A percentile compares a stretch with the other conserved stretches of the same genome.
These are phyloP conservation scores for Aureobasidium sp. DNA, from an alignment of 2,329 filamentous ascomycete species.

Conservation along the genomic window DNA sequence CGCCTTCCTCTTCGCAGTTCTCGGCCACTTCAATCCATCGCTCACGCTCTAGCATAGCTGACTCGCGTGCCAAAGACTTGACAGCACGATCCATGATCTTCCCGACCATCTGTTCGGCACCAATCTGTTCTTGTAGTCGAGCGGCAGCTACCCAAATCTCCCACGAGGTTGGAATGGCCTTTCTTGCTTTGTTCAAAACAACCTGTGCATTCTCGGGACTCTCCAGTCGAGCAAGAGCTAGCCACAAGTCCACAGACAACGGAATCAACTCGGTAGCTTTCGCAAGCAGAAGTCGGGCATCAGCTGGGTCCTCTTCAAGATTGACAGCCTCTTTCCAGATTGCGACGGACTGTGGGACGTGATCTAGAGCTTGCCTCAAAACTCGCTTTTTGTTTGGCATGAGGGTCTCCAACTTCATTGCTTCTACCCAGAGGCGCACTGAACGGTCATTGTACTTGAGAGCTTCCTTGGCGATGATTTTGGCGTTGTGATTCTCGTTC, in stretches of 20 bases:
- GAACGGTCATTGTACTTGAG: conserved; percentile 87
- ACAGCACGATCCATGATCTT: conserved; percentile 94
- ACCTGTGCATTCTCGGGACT: conserved; percentile 86
- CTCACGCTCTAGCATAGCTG: conserved; percentile 93
- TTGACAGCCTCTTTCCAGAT: conserved; percentile 99
- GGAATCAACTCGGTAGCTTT: conserved; percentile 96
- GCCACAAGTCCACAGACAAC: conserved; percentile 87
- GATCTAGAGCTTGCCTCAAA: conserved; percentile 79
- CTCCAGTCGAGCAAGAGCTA: conserved; percentile 84
- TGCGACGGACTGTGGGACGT: conserved; percentile 87
- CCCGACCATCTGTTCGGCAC: conserved; percentile 61
- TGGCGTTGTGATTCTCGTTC: conserved; percentile 87
- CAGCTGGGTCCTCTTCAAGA: conserved; percentile 78
- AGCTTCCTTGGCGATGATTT: conserved; percentile 87
- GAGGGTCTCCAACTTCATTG: conserved; percentile 84
- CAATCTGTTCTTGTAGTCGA: conserved; percentile 81
- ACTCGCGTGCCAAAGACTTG: conserved; percentile 78
- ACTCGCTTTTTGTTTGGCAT: conserved; percentile 83
- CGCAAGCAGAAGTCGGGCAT: conserved; percentile 79
- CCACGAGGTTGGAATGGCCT: conserved; percentile 84
- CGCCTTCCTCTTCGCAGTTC: conserved; percentile 86
- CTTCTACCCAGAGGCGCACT: conserved; percentile 86
- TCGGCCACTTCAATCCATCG: conserved; percentile 96
- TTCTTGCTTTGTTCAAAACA: conserved; percentile 89
- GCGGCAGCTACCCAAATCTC: conserved; percentile 97